Evolutionary conservation across 2,329 filamentous ascomycete genomes (phyloP).

Genomic region (Teratosphaeriaceae sp.): DNA sequence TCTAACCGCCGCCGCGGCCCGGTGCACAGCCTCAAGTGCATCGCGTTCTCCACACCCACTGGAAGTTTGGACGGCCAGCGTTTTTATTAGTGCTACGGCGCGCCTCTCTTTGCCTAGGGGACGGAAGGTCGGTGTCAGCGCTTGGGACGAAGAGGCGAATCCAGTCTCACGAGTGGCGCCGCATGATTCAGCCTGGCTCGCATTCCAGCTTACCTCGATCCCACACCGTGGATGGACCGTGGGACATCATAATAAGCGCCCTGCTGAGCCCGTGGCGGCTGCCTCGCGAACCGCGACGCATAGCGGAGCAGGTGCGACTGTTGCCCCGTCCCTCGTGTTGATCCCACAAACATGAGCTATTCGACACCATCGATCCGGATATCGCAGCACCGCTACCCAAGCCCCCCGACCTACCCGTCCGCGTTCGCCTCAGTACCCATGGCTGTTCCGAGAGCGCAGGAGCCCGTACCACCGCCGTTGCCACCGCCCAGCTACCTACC

Average conservation of each 20-base stretch:
- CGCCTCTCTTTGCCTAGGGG: not conserved
- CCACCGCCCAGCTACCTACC: slow-evolving; percentile 56
- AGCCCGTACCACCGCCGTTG: slow-evolving; percentile 53
- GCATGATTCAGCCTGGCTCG: too few relatives aligned
- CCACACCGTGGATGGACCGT: not conserved
- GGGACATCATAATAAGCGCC: not conserved
- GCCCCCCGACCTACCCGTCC: slow-evolving; percentile 29
- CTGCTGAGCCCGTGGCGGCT: not conserved
- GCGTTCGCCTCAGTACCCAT: slow-evolving; percentile 48
- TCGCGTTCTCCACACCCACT: too few relatives aligned
- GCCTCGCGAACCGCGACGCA: not conserved
- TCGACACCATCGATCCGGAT: slow-evolving; percentile 29
- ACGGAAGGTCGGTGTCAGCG: not conserved
- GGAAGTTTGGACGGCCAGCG: too few relatives aligned
- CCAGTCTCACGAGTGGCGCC: too few relatives aligned
- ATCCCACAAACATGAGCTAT: slow-evolving; percentile 15
- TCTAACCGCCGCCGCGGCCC: not conserved
- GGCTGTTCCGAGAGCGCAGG: slow-evolving; percentile 55
- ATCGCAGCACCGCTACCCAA: slow-evolving; percentile 32
- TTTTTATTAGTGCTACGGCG: not conserved
- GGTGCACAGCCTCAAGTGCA: not conserved
- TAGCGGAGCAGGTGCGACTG: not conserved
- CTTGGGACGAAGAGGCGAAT: not conserved
- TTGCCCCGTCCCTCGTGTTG: not conserved
- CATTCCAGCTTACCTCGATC: slow-evolving; percentile 1